A percentile compares a stretch with the other conserved stretches of the same genome.
Conservation (phyloP, 192 early-diverging fungal species). For the Tieghemiomyces parasiticus region DNA sequence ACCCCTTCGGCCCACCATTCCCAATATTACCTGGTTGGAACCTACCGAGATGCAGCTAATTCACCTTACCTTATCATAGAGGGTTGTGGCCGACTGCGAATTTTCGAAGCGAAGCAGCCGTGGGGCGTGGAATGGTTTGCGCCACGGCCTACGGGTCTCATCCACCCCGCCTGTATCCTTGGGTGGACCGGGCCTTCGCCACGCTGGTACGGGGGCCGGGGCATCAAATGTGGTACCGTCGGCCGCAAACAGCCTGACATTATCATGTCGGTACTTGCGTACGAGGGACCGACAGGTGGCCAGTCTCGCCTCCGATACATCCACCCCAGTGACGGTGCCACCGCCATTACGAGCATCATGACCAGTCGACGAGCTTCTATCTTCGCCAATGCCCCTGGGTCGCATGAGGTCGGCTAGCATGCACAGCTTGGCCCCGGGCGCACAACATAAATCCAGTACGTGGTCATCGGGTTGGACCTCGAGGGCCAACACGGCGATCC, state of each 20-base stretch:
- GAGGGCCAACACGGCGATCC: slow-evolving; percentile 65
- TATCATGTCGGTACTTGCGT: slow-evolving; percentile 41
- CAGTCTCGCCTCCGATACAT: slow-evolving; percentile 55
- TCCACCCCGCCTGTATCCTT: no score
- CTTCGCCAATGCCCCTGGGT: no score
- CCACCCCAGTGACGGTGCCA: slow-evolving; percentile 89
- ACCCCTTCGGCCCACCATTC: no score
- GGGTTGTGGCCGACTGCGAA: slow-evolving; percentile 23
- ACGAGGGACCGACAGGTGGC: slow-evolving; percentile 58
- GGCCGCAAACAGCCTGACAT: slow-evolving; percentile 50
- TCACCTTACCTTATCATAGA: slow-evolving; percentile 58
- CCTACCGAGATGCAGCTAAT: no score
- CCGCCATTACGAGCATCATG: slow-evolving; percentile 30
- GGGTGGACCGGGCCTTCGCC: no score
- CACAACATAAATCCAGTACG: slow-evolving; percentile 80
- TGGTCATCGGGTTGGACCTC: slow-evolving; percentile 59
- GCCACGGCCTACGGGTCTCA: no score
- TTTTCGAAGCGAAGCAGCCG: slow-evolving; percentile 45
- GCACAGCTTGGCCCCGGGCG: slow-evolving; percentile 80
- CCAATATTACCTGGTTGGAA: no score
- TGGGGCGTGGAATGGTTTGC: slow-evolving; percentile 62
- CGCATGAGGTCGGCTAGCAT: slow-evolving; percentile 58
- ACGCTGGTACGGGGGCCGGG: no score
- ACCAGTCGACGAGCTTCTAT: no score
- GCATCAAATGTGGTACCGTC: slow-evolving; percentile 75